Base-by-base conservation (phyloP, 164 flowering plant species). In the Vitis cinerea region DNA sequence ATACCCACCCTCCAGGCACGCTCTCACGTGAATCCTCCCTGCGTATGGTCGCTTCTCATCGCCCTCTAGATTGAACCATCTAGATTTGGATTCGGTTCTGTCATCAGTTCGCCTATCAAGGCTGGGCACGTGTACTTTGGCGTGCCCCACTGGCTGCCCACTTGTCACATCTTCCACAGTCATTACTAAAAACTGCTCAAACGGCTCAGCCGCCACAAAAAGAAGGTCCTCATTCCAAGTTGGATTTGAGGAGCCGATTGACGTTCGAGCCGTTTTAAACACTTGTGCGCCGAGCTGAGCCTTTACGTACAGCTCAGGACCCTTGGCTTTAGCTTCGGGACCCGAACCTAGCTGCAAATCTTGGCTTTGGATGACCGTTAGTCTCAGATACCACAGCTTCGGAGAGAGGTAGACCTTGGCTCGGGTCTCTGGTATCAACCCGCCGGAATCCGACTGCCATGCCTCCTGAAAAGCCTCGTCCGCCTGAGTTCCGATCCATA, bases 361-460 rank as follows among this genome's bases (percentile, higher is more conserved):
- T 50, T 95, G 99, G 86, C 95, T 83, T 72, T 93, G 94, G 86
- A 95, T 95, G 65, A 95, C 97, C 88, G 94, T 93, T 81, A 95
- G 77, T 37, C 98, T 80, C 78, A 95, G 64, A 72, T 95, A 95
- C 98, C 99, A 95, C 64, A 95, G 88, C 88, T 90, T 95, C 48
- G 99, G 99, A 57, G 98, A 90, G n/a, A 90, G 77, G 74, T 95
- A 95, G 0, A 92, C 98, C 76, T 90, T 91, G 76, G 99, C 87
- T 70, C 99, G 87, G 66, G 98, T 90, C 74, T 88, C 93, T 61
- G 90, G 92, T 17, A 91, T 65, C 71, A 86, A 64, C 12, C 97
- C 96, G 61, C 96, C 94, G 72, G 99, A 88, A 77, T 93, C 99
- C 14, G 99, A 95, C 71, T 90, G 97, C 98, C 99, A 95, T 0